Percentiles rank a stretch among this genome's conserved stretches.
These are phyloP conservation scores for Aspergillus neoniger DNA, from an alignment of 2,329 filamentous ascomycete genomes.

Conservation along the genomic window DNA sequence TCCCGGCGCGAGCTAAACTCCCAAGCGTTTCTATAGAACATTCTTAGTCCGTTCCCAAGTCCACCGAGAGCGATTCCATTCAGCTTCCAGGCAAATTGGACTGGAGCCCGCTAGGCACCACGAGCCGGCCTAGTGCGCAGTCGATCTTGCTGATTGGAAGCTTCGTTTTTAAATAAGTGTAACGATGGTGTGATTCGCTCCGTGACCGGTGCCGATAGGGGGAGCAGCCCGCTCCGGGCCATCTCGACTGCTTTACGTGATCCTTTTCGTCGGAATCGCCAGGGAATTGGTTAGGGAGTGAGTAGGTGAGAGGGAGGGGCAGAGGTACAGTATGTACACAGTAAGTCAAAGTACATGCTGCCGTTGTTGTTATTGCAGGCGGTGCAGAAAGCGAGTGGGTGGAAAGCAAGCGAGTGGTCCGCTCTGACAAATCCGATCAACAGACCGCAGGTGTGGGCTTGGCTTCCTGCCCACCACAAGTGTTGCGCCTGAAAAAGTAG, in stretches of 20 bases:
- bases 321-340: background rate
- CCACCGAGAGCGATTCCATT: constrained; percentile 1
- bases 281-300: too few relatives aligned
- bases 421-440: background rate
- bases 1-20: constrained; percentile 16
- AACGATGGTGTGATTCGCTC: constrained; percentile 4
- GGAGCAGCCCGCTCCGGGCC: background rate
- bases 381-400: background rate
- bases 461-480: background rate
- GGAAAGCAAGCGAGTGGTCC: background rate
- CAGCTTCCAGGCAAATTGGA: constrained; percentile 2
- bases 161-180: constrained; percentile 2
- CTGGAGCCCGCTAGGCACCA: constrained; percentile 12
- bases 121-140: constrained; percentile 2
- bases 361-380: background rate
- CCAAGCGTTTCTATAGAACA: constrained; percentile 22
- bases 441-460: background rate
- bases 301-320: background rate
- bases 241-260: background rate
- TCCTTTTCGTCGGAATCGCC: background rate
- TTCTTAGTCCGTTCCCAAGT: constrained; percentile 23
- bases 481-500: too few relatives aligned
- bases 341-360: background rate
- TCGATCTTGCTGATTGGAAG: constrained; percentile 9
- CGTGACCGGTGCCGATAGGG: background rate